Evolutionary conservation across 1,284 basidiomycete species (phyloP).

Genomic region (Apiotrichum montevideense): DNA sequence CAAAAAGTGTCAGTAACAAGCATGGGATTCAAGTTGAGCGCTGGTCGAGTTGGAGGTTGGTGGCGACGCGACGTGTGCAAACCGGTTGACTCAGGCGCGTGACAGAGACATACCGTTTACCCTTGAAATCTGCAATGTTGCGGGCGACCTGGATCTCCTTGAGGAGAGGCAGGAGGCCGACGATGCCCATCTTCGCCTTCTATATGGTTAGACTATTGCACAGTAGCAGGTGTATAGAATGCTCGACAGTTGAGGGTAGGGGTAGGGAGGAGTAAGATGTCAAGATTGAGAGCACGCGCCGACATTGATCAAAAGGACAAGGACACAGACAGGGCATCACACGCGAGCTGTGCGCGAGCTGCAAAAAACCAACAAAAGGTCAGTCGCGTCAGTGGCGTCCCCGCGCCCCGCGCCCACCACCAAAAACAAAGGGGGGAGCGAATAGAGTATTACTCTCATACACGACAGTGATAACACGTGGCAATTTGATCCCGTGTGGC

Average conservation of each 20-base stretch:
- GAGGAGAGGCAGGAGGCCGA: slow-evolving; percentile 84
- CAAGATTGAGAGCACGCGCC: not conserved
- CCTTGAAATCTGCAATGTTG: slow-evolving; percentile 73
- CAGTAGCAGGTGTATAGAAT: too few species aligned
- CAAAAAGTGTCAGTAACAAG: not conserved
- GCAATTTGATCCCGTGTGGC: not conserved
- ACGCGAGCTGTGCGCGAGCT: too few species aligned
- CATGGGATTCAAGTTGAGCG: not conserved
- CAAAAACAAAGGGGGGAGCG: not conserved
- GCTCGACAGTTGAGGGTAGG: too few species aligned
- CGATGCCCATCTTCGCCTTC: slow-evolving; percentile 68
- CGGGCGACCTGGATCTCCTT: slow-evolving; percentile 78
- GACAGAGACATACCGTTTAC: slow-evolving; percentile 55
- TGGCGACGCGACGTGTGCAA: not conserved
- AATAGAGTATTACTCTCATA: too few species aligned
- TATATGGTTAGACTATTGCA: too few species aligned
- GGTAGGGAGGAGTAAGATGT: not conserved
- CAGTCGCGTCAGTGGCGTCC: slow-evolving; percentile 13
- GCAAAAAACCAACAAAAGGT: not conserved
- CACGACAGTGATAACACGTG: too few species aligned
- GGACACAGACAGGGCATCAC: too few species aligned
- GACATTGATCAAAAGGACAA: too few species aligned
- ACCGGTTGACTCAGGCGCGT: too few species aligned
- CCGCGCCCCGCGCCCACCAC: not conserved
- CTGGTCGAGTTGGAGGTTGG: not conserved